A percentile compares a stretch with the other conserved stretches of the same genome.
These are phyloP conservation scores for Fusarium papillatum DNA, from an alignment of 2,329 filamentous ascomycete genomes.

Conservation along the genomic window DNA sequence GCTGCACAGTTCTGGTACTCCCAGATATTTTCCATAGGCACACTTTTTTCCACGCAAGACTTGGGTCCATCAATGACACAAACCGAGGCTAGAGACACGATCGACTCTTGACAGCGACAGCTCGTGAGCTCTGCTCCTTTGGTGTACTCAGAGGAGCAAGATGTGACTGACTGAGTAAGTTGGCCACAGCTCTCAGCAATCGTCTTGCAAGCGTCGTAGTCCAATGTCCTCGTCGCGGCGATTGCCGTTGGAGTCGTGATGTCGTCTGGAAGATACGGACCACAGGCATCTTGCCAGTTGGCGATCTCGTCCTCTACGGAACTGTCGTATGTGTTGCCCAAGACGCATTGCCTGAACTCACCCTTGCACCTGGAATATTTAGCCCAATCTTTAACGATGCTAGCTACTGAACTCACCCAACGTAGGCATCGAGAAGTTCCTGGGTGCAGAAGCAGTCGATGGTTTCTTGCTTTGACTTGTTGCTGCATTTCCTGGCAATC, in stretches of 20 bases:
- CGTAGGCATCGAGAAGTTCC: constrained; percentile 18
- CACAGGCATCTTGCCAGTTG: constrained; percentile 18
- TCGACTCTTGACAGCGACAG: constrained; percentile 15
- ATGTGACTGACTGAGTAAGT: constrained; percentile 5
- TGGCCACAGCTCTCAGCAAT: constrained; percentile 14
- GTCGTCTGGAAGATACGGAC: constrained; percentile 9
- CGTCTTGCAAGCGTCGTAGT: constrained; percentile 8
- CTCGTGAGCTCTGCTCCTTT: constrained; percentile 8
- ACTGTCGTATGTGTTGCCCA: constrained; percentile 15
- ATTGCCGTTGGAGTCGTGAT: constrained; percentile 17
- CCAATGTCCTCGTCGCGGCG: constrained; percentile 13
- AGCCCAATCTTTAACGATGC: not conserved
- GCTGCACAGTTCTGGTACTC: constrained; percentile 22
- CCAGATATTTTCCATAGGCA: constrained; percentile 10
- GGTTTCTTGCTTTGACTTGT: constrained; percentile 19
- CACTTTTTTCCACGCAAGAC: not conserved
- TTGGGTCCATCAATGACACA: constrained; percentile 17
- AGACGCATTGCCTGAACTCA: constrained; percentile 22
- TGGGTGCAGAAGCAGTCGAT: constrained; percentile 30
- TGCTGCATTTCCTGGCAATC: constrained; percentile 12
- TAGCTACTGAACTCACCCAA: constrained; percentile 1
- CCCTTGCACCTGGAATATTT: constrained; percentile 13
- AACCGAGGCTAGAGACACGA: constrained; percentile 18
- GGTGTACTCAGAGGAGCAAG: constrained; percentile 9
- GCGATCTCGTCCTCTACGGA: constrained; percentile 6